Conservation (phyloP, 768 basidiomycete species). For the Stropharia rugosoannulata region DNA sequence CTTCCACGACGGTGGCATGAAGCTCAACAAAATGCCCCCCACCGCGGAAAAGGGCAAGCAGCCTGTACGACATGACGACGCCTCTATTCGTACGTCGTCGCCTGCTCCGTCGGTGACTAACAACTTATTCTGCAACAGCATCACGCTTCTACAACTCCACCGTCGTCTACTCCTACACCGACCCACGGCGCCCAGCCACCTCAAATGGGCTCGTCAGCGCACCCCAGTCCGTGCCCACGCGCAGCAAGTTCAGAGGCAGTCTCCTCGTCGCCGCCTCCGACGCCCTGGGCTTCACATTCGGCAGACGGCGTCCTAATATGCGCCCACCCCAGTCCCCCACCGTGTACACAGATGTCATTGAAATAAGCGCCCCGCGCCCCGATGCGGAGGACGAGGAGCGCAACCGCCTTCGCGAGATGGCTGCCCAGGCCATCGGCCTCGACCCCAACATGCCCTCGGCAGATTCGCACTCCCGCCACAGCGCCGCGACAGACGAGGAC, state of each 20-base stretch:
- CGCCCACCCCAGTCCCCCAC: conserved; percentile 38
- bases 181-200: conserved; percentile 18
- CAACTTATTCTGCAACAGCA: neutral
- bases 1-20: neutral
- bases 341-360: conserved; percentile 68
- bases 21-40: neutral
- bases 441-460: conserved; percentile 49
- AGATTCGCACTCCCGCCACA: conserved; percentile 31
- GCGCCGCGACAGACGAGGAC: conserved; percentile 34
- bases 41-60: conserved; percentile 30
- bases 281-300: conserved; percentile 47
- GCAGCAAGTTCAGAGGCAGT: conserved; percentile 39
- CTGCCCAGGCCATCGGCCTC: conserved; percentile 76
- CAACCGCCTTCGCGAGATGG: conserved; percentile 70
- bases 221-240: conserved; percentile 7
- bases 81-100: conserved; percentile 11
- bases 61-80: conserved; percentile 14
- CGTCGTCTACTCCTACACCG: conserved; percentile 12
- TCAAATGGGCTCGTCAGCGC: conserved; percentile 11
- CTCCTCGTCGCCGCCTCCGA: conserved; percentile 55
- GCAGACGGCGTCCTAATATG: conserved; percentile 40
- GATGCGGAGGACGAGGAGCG: conserved; percentile 74
- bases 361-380: conserved; percentile 55
- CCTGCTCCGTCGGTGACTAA: neutral
- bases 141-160: conserved; percentile 14